Conservation (phyloP, 1,139 yeast species). For the Keqinozyma sinolaborantium region DNA sequence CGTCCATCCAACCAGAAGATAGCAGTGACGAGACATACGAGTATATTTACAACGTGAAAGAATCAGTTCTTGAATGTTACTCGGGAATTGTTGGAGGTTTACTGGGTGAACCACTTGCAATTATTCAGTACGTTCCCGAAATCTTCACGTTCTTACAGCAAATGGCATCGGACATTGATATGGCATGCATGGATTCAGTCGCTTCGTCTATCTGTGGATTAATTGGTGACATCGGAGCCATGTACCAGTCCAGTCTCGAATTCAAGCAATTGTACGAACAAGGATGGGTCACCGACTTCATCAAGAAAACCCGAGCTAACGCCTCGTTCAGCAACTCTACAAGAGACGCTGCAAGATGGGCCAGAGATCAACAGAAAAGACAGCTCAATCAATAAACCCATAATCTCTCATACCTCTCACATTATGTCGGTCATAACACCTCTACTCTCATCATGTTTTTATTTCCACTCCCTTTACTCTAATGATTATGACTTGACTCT, state of each 20-base stretch:
- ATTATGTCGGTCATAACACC: neutral
- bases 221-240: slow-evolving; percentile 87
- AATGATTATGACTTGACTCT: neutral
- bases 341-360: slow-evolving; percentile 93
- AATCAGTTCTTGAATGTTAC: slow-evolving; percentile 88
- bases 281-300: slow-evolving; percentile 76
- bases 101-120: slow-evolving; percentile 61
- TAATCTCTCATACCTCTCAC: too few relatives aligned
- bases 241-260: slow-evolving; percentile 76
- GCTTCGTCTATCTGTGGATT: slow-evolving; percentile 82
- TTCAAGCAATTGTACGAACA: slow-evolving; percentile 63
- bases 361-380: slow-evolving; percentile 79
- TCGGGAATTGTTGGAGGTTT: slow-evolving; percentile 93
- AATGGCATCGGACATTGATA: slow-evolving; percentile 57
- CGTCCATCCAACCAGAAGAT: slow-evolving; percentile 51
- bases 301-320: slow-evolving; percentile 69
- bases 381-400: slow-evolving; percentile 25
- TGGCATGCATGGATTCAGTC: slow-evolving; percentile 60
- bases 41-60: slow-evolving; percentile 68
- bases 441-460: neutral
- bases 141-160: slow-evolving; percentile 67
- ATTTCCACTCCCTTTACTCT: neutral
- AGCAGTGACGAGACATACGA: slow-evolving; percentile 73
- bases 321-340: slow-evolving; percentile 61
- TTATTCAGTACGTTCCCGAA: slow-evolving; percentile 62